These are phyloP conservation scores for Syncephalastrum monosporum DNA, from an alignment of 371 early-diverging fungal genomes.

Conservation along the genomic window DNA sequence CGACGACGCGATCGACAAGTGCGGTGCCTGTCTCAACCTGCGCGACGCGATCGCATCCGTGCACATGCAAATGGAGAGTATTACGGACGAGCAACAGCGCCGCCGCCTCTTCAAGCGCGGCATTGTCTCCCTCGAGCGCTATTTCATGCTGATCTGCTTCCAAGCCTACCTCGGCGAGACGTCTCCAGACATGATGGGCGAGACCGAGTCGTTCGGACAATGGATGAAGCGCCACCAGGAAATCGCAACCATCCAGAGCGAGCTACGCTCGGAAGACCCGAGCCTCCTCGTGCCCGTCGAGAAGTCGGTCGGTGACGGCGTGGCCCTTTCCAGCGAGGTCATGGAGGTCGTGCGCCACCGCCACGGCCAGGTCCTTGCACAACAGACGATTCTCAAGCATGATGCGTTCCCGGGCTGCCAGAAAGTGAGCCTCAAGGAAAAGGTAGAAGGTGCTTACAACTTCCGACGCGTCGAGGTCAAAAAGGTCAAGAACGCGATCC, in stretches of 20 bases:
- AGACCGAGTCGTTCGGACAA: conserved; percentile 50
- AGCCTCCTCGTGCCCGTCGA: conserved; percentile 57
- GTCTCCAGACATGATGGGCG: conserved; percentile 34
- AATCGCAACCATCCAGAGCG: conserved; percentile 56
- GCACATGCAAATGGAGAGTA: conserved; percentile 51
- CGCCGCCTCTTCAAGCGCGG: conserved; percentile 37
- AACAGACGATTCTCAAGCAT: conserved; percentile 66
- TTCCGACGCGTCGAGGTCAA: conserved; percentile 56
- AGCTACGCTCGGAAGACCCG: conserved; percentile 39
- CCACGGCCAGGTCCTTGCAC: conserved; percentile 63
- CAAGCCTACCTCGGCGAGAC: conserved; percentile 53
- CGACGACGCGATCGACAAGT: conserved; percentile 60
- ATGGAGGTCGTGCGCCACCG: conserved; percentile 56
- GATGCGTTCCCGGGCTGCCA: conserved; percentile 77
- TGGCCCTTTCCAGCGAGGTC: conserved; percentile 66
- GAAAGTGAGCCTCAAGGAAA: conserved; percentile 62
- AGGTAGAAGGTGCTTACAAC: conserved; percentile 69
- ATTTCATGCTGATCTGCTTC: conserved; percentile 69
- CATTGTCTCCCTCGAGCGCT: conserved; percentile 51
- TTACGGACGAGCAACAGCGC: conserved; percentile 29
- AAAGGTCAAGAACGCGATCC: conserved; percentile 41
- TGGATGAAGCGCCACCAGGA: conserved; percentile 68
- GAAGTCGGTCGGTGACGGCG: conserved; percentile 57
- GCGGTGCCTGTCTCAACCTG: conserved; percentile 44
- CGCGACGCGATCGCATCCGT: conserved; percentile 56